Base-by-base conservation (phyloP, 1,284 basidiomycete species). In the Filobasidium uniguttulatum region DNA sequence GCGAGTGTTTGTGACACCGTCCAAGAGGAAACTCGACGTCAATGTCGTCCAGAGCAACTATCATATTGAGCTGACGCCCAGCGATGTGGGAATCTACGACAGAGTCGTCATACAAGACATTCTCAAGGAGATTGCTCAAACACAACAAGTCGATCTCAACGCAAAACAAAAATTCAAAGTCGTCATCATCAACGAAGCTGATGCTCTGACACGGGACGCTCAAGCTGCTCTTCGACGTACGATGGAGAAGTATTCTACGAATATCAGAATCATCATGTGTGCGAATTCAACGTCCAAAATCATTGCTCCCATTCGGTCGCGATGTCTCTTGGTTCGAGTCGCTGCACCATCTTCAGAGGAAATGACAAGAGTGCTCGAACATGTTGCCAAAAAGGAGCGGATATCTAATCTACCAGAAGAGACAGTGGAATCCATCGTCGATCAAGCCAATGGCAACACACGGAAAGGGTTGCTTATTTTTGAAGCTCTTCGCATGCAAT, bases 181-280 rank as follows among this genome's bases (percentile, higher is more conserved):
- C n/a, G 93, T 98, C 40, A 79, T 98, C 52, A 97, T 99, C 67
- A 96, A 98, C 62, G 93, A 97, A 70, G 94, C 93, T 0, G 93
- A 99, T 67, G 81, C 85, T 0, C 77, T 98, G 41, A 82, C 88
- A 12, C 81, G 91, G 56, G 93, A 98, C 71, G 93, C 93, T 0
- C 93, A 98, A 73, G 90, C 93, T 1, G 93, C 93, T 4, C 76
- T 99, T 37, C 82, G 94, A 61, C 78, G 94, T 52, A 98, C 93
- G 2, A 99, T 98, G 93, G 93, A 99, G 62, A 93, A 97, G 69
- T 98, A 96, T 73, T 97, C 96, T 85, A 81, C 81, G 44, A 98
- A 97, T 67, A 78, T 99, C 77, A 81, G 94, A 41, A 81, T 99
- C 57, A 93, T 99, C 60, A 78, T 99, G 10, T 97, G 93, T 66